A percentile compares a stretch with the other conserved stretches of the same genome.
Conservation (phyloP, 768 basidiomycete species). For the Xerocomellus chrysenteron region DNA sequence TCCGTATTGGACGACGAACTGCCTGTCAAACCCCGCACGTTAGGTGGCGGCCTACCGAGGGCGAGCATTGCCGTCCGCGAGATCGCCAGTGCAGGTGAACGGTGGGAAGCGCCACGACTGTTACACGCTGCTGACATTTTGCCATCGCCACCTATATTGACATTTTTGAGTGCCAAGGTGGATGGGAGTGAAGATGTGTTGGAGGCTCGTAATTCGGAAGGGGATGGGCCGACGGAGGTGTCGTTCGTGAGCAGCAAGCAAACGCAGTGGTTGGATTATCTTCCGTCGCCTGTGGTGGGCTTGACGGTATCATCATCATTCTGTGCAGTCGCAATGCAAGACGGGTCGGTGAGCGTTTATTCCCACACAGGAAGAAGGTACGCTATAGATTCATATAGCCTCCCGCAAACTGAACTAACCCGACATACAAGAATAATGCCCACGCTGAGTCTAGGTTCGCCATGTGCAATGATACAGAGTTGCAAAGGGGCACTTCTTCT, state of each 20-base stretch:
- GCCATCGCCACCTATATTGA: conserved; percentile 59
- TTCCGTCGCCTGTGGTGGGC: conserved; percentile 68
- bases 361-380: conserved; percentile 82
- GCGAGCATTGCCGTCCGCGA: conserved; percentile 54
- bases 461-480: conserved; percentile 67
- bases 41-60: conserved; percentile 66
- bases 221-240: conserved; percentile 65
- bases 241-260: conserved; percentile 61
- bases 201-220: conserved; percentile 77
- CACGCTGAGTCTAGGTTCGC: conserved; percentile 67
- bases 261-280: conserved; percentile 87
- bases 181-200: conserved; percentile 67
- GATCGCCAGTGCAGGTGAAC: conserved; percentile 35
- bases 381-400: conserved; percentile 15
- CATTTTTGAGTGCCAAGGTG: conserved; percentile 55
- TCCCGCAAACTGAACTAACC: background rate
- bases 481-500: conserved; percentile 64
- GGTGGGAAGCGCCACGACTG: conserved; percentile 19
- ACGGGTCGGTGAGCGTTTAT: conserved; percentile 82
- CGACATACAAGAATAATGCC: conserved; percentile 65
- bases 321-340: conserved; percentile 75
- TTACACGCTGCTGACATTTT: conserved; percentile 20
- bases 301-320: conserved; percentile 64
- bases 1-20: conserved; percentile 42
- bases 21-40: conserved; percentile 47